Base-by-base conservation (phyloP, 345 rosid species). In the Diplotaxis tenuifolia region DNA sequence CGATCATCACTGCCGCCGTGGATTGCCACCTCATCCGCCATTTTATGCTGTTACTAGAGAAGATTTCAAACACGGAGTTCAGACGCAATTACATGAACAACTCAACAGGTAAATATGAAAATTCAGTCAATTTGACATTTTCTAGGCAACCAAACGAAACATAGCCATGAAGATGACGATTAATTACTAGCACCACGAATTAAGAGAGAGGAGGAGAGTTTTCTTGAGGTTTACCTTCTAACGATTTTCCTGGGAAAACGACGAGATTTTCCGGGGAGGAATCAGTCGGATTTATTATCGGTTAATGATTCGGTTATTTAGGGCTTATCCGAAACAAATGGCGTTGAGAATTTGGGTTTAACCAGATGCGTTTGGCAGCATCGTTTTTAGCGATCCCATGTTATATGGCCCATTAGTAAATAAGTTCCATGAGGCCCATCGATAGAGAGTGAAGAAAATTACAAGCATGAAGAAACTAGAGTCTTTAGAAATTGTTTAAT, bases 21-120 rank as follows among this genome's bases (percentile, higher is more conserved):
- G 53, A 62, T 18, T 31, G 55, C 67, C 25, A 61, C 74, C 40
- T 70, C 72, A 45, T 85, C 89, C 22, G 83, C 88, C 91, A 89
- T 89, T 52, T 58, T 1, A 62, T 29, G 36, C 54, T 47, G 19
- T 9, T 54, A 62, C 71, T 62, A 20, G 23, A 77, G 69, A 68
- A 71, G 16, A 50, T 6, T 56, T 32, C 45, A 72, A 18, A 23
- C 57, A 57, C 62, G 50, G 60, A 22, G 49, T 27, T 7, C 5
- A 65, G 40, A 53, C 54, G 16, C 49, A 62, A 50, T n/a, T 15
- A 56, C 12, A 6, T 9, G 62, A 74, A 67, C 1, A 45, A 31
- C 7, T 15, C 42, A 66, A 67, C 47, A 4, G 72, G 15, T 0
- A 34, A 6, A 52, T 67, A 12, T n/a, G 7, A 49, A 49, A 47